These are phyloP conservation scores for Cystobasidium sp. DNA, from an alignment of 1,284 basidiomycete species.

Conservation along the genomic window DNA sequence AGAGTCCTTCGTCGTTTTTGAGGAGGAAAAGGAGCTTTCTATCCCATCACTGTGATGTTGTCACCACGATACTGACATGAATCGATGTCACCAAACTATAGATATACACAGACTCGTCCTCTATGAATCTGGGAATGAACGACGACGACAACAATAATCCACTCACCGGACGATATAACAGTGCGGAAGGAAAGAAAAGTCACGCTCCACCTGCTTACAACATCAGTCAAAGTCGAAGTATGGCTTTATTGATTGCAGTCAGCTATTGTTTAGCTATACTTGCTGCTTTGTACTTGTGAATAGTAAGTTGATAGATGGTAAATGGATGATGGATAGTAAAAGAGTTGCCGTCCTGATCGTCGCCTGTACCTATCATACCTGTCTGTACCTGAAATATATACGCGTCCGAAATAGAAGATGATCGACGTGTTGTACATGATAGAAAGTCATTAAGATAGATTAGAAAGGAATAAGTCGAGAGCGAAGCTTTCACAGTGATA, in stretches of 20 bases:
- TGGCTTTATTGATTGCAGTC: neutral
- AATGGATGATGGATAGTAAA: neutral
- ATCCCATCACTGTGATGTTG: neutral
- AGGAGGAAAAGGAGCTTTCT: too few relatives aligned
- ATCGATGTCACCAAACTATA: neutral
- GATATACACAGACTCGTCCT: neutral
- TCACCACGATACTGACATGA: neutral
- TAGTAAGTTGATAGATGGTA: neutral
- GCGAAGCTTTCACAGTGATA: too few relatives aligned
- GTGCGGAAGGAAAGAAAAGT: neutral
- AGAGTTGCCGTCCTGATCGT: too few relatives aligned
- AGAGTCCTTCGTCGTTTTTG: too few relatives aligned
- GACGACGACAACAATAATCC: too few relatives aligned
- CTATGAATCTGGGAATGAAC: neutral
- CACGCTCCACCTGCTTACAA: neutral
- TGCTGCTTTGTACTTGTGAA: neutral
- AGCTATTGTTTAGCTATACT: neutral
- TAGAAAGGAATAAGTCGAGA: too few relatives aligned
- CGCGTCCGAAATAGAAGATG: too few relatives aligned
- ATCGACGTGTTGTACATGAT: too few relatives aligned
- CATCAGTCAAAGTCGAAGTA: neutral
- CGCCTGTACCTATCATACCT: too few relatives aligned
- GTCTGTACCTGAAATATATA: too few relatives aligned
- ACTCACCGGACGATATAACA: too few relatives aligned
- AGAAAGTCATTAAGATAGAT: too few relatives aligned